phyloP scores from a whole-genome alignment of 192 early-diverging fungal species.

The Coemansia sp. region DNA sequence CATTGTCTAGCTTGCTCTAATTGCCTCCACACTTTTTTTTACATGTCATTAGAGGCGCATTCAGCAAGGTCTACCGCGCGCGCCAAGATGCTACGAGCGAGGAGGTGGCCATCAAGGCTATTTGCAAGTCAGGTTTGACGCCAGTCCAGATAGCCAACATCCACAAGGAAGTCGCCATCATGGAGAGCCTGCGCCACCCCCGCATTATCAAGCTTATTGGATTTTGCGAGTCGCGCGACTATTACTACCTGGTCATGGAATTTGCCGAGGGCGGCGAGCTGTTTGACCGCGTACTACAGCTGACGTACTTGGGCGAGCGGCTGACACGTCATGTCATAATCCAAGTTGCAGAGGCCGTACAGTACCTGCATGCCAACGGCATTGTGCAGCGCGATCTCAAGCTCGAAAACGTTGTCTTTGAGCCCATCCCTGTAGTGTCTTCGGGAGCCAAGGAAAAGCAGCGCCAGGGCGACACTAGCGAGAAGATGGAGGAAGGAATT shows the following conservation, averaged over 20 bases:
- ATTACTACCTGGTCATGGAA: constrained; percentile 83
- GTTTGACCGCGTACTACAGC: constrained; percentile 82
- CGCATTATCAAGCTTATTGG: constrained; percentile 79
- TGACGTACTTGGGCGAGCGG: constrained; percentile 82
- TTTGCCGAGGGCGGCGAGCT: constrained; percentile 88
- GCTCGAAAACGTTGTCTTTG: constrained; percentile 88
- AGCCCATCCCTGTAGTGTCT: constrained; percentile 68
- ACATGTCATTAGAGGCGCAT: constrained; percentile 70
- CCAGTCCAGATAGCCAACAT: constrained; percentile 80
- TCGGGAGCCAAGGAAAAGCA: constrained; percentile 52
- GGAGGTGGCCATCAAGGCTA: constrained; percentile 85
- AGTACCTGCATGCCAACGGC: constrained; percentile 84
- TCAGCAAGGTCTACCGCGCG: constrained; percentile 84
- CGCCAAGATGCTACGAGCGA: constrained; percentile 56
- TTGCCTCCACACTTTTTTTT: background rate
- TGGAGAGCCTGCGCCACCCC: constrained; percentile 76
- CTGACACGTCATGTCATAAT: constrained; percentile 80
- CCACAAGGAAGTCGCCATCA: constrained; percentile 85
- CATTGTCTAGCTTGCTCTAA: constrained; percentile 1
- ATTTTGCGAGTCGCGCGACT: constrained; percentile 75
- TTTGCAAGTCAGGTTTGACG: constrained; percentile 74
- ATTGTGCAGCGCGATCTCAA: constrained; percentile 95
- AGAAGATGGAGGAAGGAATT: constrained; percentile 74
- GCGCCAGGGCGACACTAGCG: constrained; percentile 62
- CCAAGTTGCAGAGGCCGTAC: constrained; percentile 84